Conservation (phyloP, 441 rosid genomes). For the Pelargonium australe region DNA sequence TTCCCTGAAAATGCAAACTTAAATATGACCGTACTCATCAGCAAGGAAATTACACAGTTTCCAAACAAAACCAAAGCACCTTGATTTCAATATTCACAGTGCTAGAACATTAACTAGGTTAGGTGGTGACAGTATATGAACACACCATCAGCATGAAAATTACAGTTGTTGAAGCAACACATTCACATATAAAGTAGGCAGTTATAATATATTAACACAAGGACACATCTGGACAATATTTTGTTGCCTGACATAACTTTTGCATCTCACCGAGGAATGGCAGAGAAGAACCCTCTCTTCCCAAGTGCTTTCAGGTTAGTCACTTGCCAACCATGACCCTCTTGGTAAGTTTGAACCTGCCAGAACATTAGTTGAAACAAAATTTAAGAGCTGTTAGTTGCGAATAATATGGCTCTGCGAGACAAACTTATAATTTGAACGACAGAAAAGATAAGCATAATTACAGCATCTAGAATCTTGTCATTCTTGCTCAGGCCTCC, state of each 20-base stretch:
- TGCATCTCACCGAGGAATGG: constrained; percentile 15
- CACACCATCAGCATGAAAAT: too few species aligned
- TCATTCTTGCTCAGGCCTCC: constrained; percentile 27
- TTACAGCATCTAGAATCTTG: constrained; percentile 28
- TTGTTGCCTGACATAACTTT: not conserved
- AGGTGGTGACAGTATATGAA: too few species aligned
- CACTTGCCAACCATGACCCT: constrained; percentile 31
- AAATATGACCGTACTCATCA: too few species aligned
- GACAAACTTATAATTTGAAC: not conserved
- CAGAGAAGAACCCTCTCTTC: constrained; percentile 32
- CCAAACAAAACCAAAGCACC: too few species aligned
- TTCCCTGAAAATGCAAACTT: too few species aligned
- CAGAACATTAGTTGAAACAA: not conserved
- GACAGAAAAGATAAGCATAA: not conserved
- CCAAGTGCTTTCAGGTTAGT: constrained; percentile 29
- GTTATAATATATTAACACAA: not conserved
- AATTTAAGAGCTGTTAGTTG: not conserved
- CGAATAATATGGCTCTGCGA: not conserved
- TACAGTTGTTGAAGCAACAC: too few species aligned
- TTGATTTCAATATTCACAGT: too few species aligned
- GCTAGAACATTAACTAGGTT: too few species aligned
- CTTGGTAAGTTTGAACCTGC: constrained; percentile 35
- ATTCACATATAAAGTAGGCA: too few species aligned
- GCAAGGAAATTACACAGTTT: too few species aligned
- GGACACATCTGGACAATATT: not conserved